phyloP scores from a whole-genome alignment of 805 yeast species.

The Huiozyma naganishii region DNA sequence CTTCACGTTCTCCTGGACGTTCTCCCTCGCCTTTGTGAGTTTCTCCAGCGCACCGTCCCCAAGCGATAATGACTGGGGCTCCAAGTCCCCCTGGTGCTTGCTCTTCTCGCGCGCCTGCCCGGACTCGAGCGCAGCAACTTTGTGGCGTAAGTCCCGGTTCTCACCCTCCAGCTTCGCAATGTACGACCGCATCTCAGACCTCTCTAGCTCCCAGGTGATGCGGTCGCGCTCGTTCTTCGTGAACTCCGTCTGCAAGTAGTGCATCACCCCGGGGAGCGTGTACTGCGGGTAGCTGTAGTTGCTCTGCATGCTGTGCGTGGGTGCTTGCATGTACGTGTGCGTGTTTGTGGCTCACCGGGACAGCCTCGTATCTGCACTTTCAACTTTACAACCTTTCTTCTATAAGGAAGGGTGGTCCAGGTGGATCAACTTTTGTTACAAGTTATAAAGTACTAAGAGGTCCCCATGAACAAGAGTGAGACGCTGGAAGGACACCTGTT shows the following conservation, averaged over 20 bases:
- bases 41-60: background rate
- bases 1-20: constrained; percentile 26
- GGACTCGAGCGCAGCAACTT: constrained; percentile 6
- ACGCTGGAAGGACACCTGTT: no score
- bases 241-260: constrained; percentile 52
- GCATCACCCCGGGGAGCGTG: constrained; percentile 44
- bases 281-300: constrained; percentile 1
- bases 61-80: background rate
- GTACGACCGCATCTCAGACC: constrained; percentile 45
- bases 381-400: no score
- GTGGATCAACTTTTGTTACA: background rate
- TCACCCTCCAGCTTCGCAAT: constrained; percentile 46
- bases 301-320: background rate
- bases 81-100: background rate
- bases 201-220: constrained; percentile 50
- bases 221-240: constrained; percentile 50
- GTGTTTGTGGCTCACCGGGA: background rate
- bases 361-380: background rate
- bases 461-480: no score
- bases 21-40: constrained; percentile 14
- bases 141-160: constrained; percentile 29
- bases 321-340: background rate
- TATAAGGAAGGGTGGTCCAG: background rate
- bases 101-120: background rate
- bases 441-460: background rate